Percentiles rank a stretch among this genome's conserved stretches.
Evolutionary conservation across 306 rosid genomes (phyloP).

Genomic region (Cucumis sativus): DNA sequence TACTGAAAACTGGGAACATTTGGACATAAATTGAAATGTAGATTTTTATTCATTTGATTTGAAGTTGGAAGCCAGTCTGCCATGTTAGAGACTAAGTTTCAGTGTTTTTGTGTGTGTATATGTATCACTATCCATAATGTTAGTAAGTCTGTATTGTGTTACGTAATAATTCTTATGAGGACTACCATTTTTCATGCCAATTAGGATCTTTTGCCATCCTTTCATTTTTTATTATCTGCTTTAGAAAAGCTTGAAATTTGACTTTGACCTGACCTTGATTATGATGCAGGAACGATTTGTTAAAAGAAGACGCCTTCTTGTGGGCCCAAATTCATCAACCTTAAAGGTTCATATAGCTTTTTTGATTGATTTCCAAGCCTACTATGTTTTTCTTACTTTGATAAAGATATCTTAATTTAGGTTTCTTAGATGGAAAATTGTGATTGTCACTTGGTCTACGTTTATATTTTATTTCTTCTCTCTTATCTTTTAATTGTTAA

Average conservation of each 20-base stretch:
- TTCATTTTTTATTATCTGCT: background rate
- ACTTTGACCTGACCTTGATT: background rate
- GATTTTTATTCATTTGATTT: background rate
- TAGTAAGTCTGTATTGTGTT: background rate
- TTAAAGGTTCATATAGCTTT: conserved; percentile 43
- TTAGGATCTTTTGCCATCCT: background rate
- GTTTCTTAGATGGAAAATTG: background rate
- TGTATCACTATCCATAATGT: background rate
- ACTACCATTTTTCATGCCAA: background rate
- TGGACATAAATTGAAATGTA: background rate
- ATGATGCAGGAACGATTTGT: conserved; percentile 70
- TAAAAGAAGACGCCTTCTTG: conserved; percentile 58
- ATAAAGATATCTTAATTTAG: background rate
- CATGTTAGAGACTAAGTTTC: background rate
- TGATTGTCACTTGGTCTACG: background rate
- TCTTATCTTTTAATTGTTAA: background rate
- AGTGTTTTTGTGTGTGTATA: background rate
- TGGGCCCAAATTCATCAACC: conserved; percentile 84
- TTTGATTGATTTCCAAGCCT: background rate
- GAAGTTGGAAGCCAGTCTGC: background rate
- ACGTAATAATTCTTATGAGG: background rate
- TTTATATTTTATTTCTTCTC: background rate
- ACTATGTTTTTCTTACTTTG: background rate
- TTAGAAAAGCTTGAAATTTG: background rate
- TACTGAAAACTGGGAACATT: background rate